A percentile compares a stretch with the other conserved stretches of the same genome.
Conservation (phyloP, 495 filamentous ascomycete species). For the Hypoxylon cercidicola region DNA sequence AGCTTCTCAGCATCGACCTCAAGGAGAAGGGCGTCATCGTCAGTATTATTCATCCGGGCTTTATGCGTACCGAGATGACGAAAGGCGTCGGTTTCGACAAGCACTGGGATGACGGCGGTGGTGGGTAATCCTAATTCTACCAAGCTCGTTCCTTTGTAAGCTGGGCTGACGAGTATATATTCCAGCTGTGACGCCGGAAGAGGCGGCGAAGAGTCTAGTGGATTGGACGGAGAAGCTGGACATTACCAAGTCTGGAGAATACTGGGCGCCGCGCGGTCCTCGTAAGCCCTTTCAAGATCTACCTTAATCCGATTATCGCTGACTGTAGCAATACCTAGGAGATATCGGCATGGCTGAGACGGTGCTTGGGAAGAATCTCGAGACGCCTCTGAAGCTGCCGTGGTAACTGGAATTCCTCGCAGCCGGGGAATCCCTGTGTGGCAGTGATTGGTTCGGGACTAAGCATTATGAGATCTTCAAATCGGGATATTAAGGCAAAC, state of each 20-base stretch:
- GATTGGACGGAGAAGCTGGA: conserved; percentile 71
- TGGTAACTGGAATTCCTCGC: conserved; percentile 61
- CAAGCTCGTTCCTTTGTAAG: not conserved
- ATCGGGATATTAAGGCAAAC: not conserved
- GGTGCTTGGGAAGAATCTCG: conserved; percentile 68
- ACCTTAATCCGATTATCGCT: not conserved
- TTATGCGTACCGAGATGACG: conserved; percentile 82
- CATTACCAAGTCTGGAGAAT: conserved; percentile 72
- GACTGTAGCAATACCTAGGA: conserved; percentile 47
- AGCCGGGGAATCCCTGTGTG: not conserved
- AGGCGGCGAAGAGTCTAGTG: conserved; percentile 70
- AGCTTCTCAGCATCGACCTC: conserved; percentile 73
- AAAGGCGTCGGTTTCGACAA: conserved; percentile 75
- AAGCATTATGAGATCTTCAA: conserved; percentile 1
- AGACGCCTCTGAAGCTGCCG: conserved; percentile 73
- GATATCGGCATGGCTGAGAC: conserved; percentile 76
- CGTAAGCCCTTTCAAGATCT: conserved; percentile 52
- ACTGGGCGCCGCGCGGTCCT: conserved; percentile 76
- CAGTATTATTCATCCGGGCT: conserved; percentile 75
- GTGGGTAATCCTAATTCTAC: conserved; percentile 51
- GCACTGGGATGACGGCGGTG: conserved; percentile 73
- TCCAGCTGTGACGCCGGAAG: conserved; percentile 72
- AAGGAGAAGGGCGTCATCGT: conserved; percentile 71
- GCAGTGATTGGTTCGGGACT: not conserved
- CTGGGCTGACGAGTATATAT: conserved; percentile 14